These are phyloP conservation scores for Ogataea pini DNA, from an alignment of 805 yeast species.

Conservation along the genomic window DNA sequence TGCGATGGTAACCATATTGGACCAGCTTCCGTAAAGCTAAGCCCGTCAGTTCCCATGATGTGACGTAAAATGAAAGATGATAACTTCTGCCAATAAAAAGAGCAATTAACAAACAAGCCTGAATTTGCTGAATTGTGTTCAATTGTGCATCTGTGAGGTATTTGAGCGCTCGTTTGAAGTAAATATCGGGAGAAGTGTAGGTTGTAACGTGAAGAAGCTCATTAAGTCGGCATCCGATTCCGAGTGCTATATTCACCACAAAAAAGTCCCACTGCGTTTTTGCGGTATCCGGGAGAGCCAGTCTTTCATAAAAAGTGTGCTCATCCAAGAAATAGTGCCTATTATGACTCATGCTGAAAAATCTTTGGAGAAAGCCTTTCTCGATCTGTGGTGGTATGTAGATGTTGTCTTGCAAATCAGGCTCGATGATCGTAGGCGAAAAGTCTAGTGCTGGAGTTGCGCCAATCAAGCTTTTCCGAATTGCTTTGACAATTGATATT, in stretches of 20 bases:
- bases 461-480: constrained; percentile 21
- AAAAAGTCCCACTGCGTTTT: constrained; percentile 23
- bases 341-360: constrained; percentile 23
- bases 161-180: constrained; percentile 20
- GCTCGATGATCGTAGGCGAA: constrained; percentile 16
- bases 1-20: constrained; percentile 25
- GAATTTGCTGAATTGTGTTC: constrained; percentile 22
- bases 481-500: constrained; percentile 26
- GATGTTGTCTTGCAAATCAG: constrained; percentile 14
- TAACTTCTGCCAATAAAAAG: constrained; percentile 24
- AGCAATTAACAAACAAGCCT: constrained; percentile 24
- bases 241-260: constrained; percentile 19
- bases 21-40: constrained; percentile 25
- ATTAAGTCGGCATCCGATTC: constrained; percentile 23
- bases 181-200: constrained; percentile 24
- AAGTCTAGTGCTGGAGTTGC: constrained; percentile 7
- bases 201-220: constrained; percentile 21
- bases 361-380: constrained; percentile 15
- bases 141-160: constrained; percentile 15
- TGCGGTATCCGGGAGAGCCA: constrained; percentile 7
- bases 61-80: constrained; percentile 20
- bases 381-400: constrained; percentile 19
- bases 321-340: constrained; percentile 22
- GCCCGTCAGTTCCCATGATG: constrained; percentile 27
- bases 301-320: constrained; percentile 11